These are phyloP conservation scores for Erythrophleum ivorense DNA, from an alignment of 331 rosid genomes.

Conservation along the genomic window DNA sequence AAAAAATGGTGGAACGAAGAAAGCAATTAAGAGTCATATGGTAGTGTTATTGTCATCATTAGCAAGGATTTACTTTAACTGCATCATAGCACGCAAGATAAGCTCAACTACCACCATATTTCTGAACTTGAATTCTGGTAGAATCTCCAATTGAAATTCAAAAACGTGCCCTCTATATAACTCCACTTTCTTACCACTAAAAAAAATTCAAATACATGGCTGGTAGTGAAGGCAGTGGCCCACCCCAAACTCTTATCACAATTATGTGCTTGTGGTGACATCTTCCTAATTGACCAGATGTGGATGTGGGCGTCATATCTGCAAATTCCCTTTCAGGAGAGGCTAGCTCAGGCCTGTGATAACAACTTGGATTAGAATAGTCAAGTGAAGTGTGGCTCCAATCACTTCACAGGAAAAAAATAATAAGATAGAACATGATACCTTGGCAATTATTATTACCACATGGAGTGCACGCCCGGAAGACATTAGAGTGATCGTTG, in stretches of 20 bases:
- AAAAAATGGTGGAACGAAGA: conserved; percentile 7
- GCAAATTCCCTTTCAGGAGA: neutral
- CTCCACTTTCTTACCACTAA: neutral
- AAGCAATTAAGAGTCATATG: conserved; percentile 29
- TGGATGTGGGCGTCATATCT: neutral
- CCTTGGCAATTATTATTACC: too few relatives aligned
- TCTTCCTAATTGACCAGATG: conserved; percentile 4
- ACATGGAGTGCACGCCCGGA: too few relatives aligned
- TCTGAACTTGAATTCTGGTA: conserved; percentile 19
- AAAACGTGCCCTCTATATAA: conserved; percentile 19
- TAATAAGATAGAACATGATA: neutral
- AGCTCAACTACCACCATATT: conserved; percentile 35
- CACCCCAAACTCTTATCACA: conserved; percentile 35
- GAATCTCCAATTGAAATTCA: conserved; percentile 38
- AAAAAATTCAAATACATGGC: neutral
- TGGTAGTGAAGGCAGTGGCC: conserved; percentile 30
- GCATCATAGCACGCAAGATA: conserved; percentile 22
- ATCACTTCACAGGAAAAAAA: conserved; percentile 5
- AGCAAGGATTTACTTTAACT: conserved; percentile 32
- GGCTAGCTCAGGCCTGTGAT: neutral
- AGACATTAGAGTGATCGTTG: too few relatives aligned
- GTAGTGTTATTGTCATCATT: conserved; percentile 41
- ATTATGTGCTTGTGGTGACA: conserved; percentile 42
- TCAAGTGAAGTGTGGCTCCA: conserved; percentile 24
- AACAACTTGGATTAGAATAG: neutral